These are phyloP conservation scores for Scheffersomyces stipitis DNA, from an alignment of 805 yeast genomes.

Conservation along the genomic window DNA sequence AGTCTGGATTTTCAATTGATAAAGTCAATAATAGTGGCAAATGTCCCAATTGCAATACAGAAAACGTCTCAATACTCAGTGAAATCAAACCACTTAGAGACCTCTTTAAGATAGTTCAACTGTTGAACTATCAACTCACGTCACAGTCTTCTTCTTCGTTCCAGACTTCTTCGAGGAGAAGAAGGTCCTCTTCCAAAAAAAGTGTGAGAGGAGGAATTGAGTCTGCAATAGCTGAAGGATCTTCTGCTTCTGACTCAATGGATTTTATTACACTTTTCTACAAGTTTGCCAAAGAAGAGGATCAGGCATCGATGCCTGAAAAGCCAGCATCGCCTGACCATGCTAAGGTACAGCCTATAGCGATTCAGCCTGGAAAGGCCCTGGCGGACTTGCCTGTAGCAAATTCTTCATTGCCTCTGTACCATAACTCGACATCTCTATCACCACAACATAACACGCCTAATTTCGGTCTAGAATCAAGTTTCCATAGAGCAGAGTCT, in stretches of 20 bases:
- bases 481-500: too few species aligned
- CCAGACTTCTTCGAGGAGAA: constrained; percentile 8
- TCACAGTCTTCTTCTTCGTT: constrained; percentile 1
- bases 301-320: constrained; percentile 5
- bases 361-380: constrained; percentile 3
- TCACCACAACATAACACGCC: constrained; percentile 11
- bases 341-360: constrained; percentile 10
- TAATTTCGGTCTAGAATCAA: background rate
- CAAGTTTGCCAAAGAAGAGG: constrained; percentile 41
- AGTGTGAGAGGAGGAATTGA: constrained; percentile 8
- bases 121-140: constrained; percentile 10
- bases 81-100: constrained; percentile 35
- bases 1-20: constrained; percentile 28
- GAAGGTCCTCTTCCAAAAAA: constrained; percentile 24
- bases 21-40: background rate
- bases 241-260: constrained; percentile 15
- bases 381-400: background rate
- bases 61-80: constrained; percentile 21
- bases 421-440: constrained; percentile 9
- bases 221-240: background rate
- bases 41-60: constrained; percentile 27
- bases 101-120: constrained; percentile 25
- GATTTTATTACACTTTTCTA: constrained; percentile 38
- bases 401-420: background rate
- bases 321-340: background rate